These are phyloP conservation scores for Elsinoe australis DNA, from an alignment of 2,329 filamentous ascomycete genomes.

Conservation along the genomic window DNA sequence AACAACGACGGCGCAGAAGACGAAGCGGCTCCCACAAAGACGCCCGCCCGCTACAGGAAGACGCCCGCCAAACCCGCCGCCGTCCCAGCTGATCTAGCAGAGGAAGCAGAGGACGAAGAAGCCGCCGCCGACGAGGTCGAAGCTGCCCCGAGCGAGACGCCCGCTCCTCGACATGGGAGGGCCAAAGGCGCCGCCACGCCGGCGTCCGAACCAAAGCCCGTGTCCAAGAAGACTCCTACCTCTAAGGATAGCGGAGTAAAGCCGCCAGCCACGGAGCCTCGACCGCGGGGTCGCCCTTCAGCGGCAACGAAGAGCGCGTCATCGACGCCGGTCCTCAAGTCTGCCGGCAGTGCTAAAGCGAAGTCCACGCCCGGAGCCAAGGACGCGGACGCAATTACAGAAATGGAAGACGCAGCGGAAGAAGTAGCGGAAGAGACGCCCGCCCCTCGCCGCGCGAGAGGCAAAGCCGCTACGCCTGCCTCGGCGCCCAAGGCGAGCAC, in stretches of 20 bases:
- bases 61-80: not conserved
- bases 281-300: not conserved
- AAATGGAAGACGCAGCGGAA: not conserved
- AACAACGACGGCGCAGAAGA: not conserved
- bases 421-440: too few relatives aligned
- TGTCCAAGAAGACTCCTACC: not conserved
- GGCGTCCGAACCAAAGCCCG: constrained; percentile 1
- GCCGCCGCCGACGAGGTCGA: not conserved
- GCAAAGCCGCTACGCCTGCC: not conserved
- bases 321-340: too few relatives aligned
- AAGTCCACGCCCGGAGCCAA: not conserved
- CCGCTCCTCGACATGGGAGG: not conserved
- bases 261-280: not conserved
- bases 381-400: not conserved
- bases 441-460: not conserved
- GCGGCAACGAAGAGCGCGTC: not conserved
- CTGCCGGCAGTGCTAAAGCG: not conserved
- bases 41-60: not conserved
- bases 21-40: not conserved
- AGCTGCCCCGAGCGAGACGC: not conserved
- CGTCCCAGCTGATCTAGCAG: not conserved
- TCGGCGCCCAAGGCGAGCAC: not conserved
- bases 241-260: not conserved
- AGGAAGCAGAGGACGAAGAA: not conserved
- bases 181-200: constrained; percentile 1